A percentile compares a stretch with the other conserved stretches of the same genome.
phyloP scores from a whole-genome alignment of 2,329 filamentous ascomycete genomes.

The Ceratocystis papillata region DNA sequence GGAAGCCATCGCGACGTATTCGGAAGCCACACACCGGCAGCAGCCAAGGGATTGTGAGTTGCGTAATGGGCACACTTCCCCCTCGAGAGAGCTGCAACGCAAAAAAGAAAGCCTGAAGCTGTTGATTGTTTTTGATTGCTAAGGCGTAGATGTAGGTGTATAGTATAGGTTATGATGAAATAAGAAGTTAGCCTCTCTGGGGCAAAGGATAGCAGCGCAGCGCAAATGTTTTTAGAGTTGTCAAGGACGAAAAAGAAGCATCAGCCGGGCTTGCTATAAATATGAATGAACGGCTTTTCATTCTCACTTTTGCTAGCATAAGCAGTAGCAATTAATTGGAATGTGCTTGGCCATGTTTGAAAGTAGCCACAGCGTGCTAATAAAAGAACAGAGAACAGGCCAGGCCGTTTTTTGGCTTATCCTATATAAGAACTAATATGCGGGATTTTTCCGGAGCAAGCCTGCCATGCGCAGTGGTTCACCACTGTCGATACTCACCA shows the following conservation, averaged over 20 bases:
- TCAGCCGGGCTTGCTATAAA: no score
- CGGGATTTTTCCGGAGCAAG: neutral
- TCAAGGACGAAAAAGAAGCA: no score
- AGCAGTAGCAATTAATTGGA: no score
- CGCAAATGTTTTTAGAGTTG: no score
- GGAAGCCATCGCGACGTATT: neutral
- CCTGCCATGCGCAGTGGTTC: constrained; percentile 21
- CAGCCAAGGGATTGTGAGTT: neutral
- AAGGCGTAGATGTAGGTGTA: no score
- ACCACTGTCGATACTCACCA: constrained; percentile 22
- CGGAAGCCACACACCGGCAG: neutral
- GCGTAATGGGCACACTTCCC: neutral
- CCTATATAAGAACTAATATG: constrained; percentile 13
- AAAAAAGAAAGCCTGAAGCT: neutral
- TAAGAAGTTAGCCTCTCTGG: no score
- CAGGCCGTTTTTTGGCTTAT: neutral
- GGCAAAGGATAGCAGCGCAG: no score
- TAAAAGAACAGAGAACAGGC: neutral
- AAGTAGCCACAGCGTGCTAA: neutral
- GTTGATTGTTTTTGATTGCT: no score
- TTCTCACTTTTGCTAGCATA: no score
- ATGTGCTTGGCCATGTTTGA: no score
- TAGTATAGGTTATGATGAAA: no score
- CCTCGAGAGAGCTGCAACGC: neutral
- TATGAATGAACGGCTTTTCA: no score